phyloP scores from a whole-genome alignment of 2,329 filamentous ascomycete species.

The Nemania serpens region DNA sequence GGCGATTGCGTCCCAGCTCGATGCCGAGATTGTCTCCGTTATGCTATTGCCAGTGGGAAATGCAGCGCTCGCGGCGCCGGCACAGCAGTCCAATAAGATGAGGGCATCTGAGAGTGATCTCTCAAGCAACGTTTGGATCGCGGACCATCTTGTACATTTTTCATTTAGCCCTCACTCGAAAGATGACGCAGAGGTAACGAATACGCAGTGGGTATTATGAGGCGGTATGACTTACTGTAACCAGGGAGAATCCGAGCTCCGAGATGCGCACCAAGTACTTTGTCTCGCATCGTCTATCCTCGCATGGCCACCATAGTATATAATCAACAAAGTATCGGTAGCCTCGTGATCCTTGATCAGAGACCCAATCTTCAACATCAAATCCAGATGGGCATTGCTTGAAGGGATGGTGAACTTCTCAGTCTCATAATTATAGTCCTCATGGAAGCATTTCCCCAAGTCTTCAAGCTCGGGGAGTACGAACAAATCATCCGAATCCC shows the following conservation, averaged over 20 bases:
- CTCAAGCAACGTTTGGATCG: constrained; percentile 63
- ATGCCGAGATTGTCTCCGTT: constrained; percentile 66
- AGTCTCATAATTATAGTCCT: constrained; percentile 61
- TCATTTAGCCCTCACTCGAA: neutral
- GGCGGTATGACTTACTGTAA: constrained; percentile 51
- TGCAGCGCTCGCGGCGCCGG: constrained; percentile 63
- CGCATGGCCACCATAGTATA: constrained; percentile 65
- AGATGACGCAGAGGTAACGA: constrained; percentile 6
- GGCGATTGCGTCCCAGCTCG: constrained; percentile 65
- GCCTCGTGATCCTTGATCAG: constrained; percentile 62
- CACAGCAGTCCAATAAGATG: constrained; percentile 64
- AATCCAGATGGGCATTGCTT: constrained; percentile 61
- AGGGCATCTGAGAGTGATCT: constrained; percentile 61
- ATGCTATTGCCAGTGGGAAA: constrained; percentile 63
- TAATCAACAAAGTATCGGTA: constrained; percentile 59
- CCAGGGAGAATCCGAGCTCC: constrained; percentile 58
- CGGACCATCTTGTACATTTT: constrained; percentile 54
- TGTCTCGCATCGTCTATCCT: constrained; percentile 63
- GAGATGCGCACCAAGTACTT: constrained; percentile 64
- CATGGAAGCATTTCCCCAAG: constrained; percentile 57
- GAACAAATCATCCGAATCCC: constrained; percentile 63
- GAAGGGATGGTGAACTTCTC: constrained; percentile 63
- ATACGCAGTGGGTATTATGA: constrained; percentile 16
- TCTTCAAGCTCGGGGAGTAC: constrained; percentile 63
- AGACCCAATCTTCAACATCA: constrained; percentile 61